A percentile compares a stretch with the other conserved stretches of the same genome.
Evolutionary conservation across 768 basidiomycete genomes (phyloP).

Genomic region (Lactifluus volemus): DNA sequence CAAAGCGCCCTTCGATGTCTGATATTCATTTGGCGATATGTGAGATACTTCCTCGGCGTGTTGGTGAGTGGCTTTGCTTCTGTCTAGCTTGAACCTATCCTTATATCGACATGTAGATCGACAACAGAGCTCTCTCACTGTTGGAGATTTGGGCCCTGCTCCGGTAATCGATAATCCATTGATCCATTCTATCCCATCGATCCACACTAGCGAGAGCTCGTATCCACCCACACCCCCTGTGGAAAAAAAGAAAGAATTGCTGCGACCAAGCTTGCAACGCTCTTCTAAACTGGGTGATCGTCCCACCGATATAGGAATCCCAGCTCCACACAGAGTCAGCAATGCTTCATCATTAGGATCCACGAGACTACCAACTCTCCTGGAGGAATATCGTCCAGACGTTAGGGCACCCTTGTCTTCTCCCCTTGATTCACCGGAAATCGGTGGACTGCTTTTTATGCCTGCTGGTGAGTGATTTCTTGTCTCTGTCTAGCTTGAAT

Average conservation of each 20-base stretch:
- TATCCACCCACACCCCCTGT: not conserved
- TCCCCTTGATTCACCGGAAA: not conserved
- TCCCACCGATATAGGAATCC: not conserved
- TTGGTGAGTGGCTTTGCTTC: not conserved
- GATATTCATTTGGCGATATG: not conserved
- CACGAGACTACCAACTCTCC: slow-evolving; percentile 1
- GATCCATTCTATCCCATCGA: too few relatives aligned
- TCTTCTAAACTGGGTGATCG: not conserved
- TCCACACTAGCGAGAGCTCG: not conserved
- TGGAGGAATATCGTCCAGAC: not conserved
- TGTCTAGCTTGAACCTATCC: too few relatives aligned
- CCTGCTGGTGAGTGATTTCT: not conserved
- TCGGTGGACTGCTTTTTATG: not conserved
- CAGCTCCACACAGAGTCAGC: not conserved
- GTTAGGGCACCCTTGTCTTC: not conserved
- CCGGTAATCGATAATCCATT: too few relatives aligned
- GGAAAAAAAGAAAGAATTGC: too few relatives aligned
- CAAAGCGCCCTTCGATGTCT: slow-evolving; percentile 4
- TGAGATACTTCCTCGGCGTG: not conserved
- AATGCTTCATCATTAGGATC: not conserved
- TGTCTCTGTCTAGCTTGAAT: not conserved
- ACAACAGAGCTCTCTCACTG: too few relatives aligned
- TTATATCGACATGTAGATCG: too few relatives aligned
- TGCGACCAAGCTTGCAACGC: not conserved
- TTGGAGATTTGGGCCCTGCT: too few relatives aligned